Base-by-base conservation (phyloP, 345 rosid genomes). In the Brassica cretica region DNA sequence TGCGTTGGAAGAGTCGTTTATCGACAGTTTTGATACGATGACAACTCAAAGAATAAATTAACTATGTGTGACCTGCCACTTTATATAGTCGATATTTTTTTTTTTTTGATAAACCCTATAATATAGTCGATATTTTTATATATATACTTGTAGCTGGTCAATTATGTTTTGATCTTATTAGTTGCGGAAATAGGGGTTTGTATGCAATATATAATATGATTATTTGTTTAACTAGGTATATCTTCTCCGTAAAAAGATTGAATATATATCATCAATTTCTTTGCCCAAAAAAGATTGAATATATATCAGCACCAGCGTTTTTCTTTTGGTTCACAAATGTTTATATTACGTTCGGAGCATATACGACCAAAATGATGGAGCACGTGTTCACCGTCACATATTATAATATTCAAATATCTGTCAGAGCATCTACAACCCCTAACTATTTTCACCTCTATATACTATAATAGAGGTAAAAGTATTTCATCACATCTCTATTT, bases 21-120 rank as follows among this genome's bases (percentile, higher is more conserved):
- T 32, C n/a, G 72, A 51, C 53, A 51, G 32, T 32, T 15, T 15
- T 39, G 5, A 63, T 62, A 6, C 19, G 37, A 16, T 32, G 65
- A 64, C 64, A 76, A 19, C 27, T 41, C 65, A 32, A 19, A 61
- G 9, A 8, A 8, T 19, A 32, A 3, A 11, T 29, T 25, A 44
- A 14, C 14, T 6, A 27, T 7, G 66, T 32, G 24, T 51, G 77
- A 74, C 70, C 77, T 64, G 61, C 44, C 35, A 72, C 60, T 61
- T 64, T 46, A 14, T 35, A 32, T 65, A 35, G 71, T 74, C 56
- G 12, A 64, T 64, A 11, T 73, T 59, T 8, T 1, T 19, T n/a
- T n/a, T n/a, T n/a, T n/a, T n/a, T n/a, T n/a, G n/a, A n/a, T n/a
- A n/a, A n/a, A n/a, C n/a, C n/a, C n/a, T n/a, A n/a, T n/a, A n/a